Evolutionary conservation across 805 yeast species (phyloP).

Genomic region (Candida coquimbonensis): DNA sequence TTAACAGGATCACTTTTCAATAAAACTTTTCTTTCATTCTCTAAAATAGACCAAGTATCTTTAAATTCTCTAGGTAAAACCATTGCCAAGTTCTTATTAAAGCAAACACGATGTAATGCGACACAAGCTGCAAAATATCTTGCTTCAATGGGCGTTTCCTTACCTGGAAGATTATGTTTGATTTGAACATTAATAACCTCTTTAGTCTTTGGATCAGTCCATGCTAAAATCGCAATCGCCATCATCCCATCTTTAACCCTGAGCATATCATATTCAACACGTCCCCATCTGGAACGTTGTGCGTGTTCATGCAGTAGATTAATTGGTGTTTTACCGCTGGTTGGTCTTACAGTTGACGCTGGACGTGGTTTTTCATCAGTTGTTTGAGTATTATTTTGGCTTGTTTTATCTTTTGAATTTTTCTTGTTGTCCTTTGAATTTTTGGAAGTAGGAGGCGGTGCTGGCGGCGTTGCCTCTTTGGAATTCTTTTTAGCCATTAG

Average conservation of each 20-base stretch:
- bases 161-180: slow-evolving; percentile 48
- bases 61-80: slow-evolving; percentile 80
- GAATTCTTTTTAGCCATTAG: slow-evolving; percentile 3
- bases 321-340: slow-evolving; percentile 77
- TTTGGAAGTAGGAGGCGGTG: not conserved
- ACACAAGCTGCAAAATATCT: slow-evolving; percentile 87
- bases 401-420: not conserved
- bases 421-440: not conserved
- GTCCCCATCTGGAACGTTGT: slow-evolving; percentile 85
- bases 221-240: slow-evolving; percentile 58
- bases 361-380: slow-evolving; percentile 6
- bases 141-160: slow-evolving; percentile 82
- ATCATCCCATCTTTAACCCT: slow-evolving; percentile 49
- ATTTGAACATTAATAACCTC: slow-evolving; percentile 53
- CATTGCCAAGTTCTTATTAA: slow-evolving; percentile 78
- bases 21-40: slow-evolving; percentile 47
- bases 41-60: slow-evolving; percentile 70
- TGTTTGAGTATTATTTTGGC: not conserved
- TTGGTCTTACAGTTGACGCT: slow-evolving; percentile 16
- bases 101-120: slow-evolving; percentile 72
- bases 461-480: not conserved
- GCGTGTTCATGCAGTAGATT: slow-evolving; percentile 80
- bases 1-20: slow-evolving; percentile 36
- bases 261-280: slow-evolving; percentile 70
- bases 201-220: slow-evolving; percentile 76